phyloP scores from a whole-genome alignment of 768 basidiomycete species.

The Clitopilus hobsonii region DNA sequence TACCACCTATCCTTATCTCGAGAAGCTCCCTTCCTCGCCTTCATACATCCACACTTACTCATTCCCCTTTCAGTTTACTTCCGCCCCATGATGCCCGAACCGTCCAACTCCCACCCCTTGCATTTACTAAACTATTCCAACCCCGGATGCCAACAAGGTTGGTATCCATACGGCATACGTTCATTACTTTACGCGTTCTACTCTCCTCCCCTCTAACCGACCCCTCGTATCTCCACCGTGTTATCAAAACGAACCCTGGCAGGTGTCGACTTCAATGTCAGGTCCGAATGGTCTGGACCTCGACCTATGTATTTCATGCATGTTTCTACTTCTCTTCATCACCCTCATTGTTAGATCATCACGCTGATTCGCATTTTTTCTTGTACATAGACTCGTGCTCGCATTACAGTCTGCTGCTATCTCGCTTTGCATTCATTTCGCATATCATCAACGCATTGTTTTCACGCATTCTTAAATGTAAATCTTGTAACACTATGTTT shows the following conservation, averaged over 20 bases:
- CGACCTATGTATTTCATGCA: not conserved
- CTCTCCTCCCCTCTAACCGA: not conserved
- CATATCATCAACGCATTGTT: not conserved
- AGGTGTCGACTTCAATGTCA: not conserved
- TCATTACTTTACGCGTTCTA: not conserved
- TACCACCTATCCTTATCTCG: not conserved
- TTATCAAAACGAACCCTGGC: constrained; percentile 1
- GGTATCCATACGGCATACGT: not conserved
- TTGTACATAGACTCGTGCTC: not conserved
- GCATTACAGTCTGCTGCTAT: not conserved
- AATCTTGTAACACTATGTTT: too few relatives aligned
- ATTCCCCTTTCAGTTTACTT: not conserved
- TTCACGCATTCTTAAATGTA: not conserved
- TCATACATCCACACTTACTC: not conserved
- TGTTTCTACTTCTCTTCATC: not conserved
- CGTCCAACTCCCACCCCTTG: not conserved
- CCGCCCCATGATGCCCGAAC: not conserved
- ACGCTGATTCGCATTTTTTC: not conserved
- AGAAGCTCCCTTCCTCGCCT: not conserved
- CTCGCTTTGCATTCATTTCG: not conserved
- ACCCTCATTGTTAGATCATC: not conserved
- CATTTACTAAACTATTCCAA: not conserved
- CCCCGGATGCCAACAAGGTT: not conserved
- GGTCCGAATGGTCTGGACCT: not conserved
- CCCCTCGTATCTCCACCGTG: not conserved